A percentile compares a stretch with the other conserved stretches of the same genome.
These are phyloP conservation scores for Monosporascus sp. DNA, from an alignment of 2,329 filamentous ascomycete species.

Conservation along the genomic window DNA sequence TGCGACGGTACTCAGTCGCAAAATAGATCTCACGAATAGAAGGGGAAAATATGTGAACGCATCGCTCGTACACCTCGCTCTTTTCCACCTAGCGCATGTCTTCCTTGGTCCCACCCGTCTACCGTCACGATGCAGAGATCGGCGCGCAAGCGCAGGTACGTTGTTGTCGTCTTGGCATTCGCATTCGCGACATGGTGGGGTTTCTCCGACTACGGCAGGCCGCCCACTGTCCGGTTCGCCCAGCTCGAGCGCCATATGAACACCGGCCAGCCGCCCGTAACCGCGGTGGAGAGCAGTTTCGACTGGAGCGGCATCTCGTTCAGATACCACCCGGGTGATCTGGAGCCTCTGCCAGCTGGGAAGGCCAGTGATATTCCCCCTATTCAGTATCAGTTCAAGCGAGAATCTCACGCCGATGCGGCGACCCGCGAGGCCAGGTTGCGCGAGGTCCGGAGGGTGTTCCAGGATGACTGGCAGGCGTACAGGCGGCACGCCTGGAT, in stretches of 20 bases:
- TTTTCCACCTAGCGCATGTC: neutral
- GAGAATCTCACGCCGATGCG: conserved; percentile 15
- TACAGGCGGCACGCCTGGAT: conserved; percentile 45
- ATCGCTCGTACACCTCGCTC: no score
- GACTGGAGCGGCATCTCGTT: conserved; percentile 31
- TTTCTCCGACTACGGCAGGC: neutral
- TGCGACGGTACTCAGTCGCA: neutral
- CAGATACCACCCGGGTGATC: conserved; percentile 18
- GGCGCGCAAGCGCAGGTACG: neutral
- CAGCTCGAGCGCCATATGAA: conserved; percentile 30
- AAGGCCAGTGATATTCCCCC: conserved; percentile 20
- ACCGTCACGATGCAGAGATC: neutral
- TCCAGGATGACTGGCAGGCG: conserved; percentile 35
- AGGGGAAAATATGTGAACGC: neutral
- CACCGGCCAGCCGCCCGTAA: conserved; percentile 3
- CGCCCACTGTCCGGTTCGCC: conserved; percentile 3
- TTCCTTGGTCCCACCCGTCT: neutral
- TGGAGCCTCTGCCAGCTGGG: conserved; percentile 19
- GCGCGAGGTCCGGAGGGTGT: conserved; percentile 28
- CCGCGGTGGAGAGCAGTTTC: conserved; percentile 27
- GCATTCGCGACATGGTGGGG: neutral
- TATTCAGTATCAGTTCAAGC: conserved; percentile 31
- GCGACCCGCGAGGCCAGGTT: conserved; percentile 26
- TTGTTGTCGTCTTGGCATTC: neutral
- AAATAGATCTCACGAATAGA: neutral